Evolutionary conservation across 257 asterid species (phyloP), one percentile per base, ranked within the genome.

Genomic region (Nicotiana tomentosiformis): DNA sequence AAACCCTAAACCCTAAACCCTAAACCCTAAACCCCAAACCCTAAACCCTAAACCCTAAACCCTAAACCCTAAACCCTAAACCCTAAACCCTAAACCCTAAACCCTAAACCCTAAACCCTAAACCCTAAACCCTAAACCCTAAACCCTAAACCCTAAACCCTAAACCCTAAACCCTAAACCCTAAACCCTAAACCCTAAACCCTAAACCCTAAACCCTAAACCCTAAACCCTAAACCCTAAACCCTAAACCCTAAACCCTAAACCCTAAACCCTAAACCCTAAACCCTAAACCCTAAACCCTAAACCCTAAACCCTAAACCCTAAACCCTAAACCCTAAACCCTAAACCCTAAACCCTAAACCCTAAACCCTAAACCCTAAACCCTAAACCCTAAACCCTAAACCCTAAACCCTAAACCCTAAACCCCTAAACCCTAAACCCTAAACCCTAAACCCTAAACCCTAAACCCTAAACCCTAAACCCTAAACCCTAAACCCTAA

Each of bases 71-170:
- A 70, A 70, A 70, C 78, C 78, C 78, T 70, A 70, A 70, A 70
- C 77, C 78, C 78, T 70, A 70, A 70, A 70, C 78, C 78, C 78
- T 70, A 70, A 70, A 70, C 78, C 78, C 78, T 70, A 70, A 70
- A 70, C 78, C 78, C 78, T 70, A 70, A 70, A 70, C 78, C 78
- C 78, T 70, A 70, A 70, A 70, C 78, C 78, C 78, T 70, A 70
- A 37, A 37, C 43, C 43, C 43, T 37, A 37, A 37, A 37, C 43
- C 43, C 43, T 37, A 37, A 37, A 3, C 43, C 43, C 5, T 2
- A 37, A 37, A 3, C 43, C 43, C 5, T 2, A 37, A 37, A 3
- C 43, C 43, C 5, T 2, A 37, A 37, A 3, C 43, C 43, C 5
- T 2, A 37, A 37, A 37, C 43, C 43, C 43, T 67, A 67, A 70